These are phyloP conservation scores for Leccinum pellstonianum DNA, from an alignment of 768 basidiomycete species.

Conservation along the genomic window DNA sequence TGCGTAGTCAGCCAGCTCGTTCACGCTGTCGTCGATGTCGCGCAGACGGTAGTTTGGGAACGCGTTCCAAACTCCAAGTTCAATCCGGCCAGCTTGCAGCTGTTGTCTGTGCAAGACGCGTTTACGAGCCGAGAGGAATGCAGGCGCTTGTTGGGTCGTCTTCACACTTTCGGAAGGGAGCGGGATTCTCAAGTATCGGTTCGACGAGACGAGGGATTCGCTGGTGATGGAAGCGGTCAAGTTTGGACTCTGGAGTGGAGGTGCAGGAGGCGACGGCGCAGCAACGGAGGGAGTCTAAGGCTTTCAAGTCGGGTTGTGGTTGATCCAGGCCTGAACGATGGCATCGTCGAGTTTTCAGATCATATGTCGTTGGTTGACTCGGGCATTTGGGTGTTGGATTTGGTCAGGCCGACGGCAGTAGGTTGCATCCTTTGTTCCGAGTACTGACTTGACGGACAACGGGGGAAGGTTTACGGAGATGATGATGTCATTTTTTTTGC, in stretches of 20 bases:
- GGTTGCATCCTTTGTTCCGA: constrained; percentile 25
- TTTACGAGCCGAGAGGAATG: constrained; percentile 73
- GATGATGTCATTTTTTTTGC: constrained; percentile 20
- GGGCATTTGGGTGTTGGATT: constrained; percentile 68
- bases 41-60: constrained; percentile 80
- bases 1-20: constrained; percentile 47
- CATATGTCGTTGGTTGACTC: constrained; percentile 60
- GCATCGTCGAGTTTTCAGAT: constrained; percentile 76
- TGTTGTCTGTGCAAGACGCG: constrained; percentile 59
- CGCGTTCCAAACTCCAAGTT: constrained; percentile 65
- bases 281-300: constrained; percentile 37
- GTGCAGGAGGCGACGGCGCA: constrained; percentile 33
- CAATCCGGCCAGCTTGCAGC: constrained; percentile 58
- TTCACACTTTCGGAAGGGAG: constrained; percentile 62
- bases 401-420: constrained; percentile 20
- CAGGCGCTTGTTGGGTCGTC: constrained; percentile 67
- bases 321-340: constrained; percentile 80
- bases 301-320: constrained; percentile 58
- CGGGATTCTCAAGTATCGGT: constrained; percentile 72
- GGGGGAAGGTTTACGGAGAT: constrained; percentile 28
- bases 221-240: constrained; percentile 40
- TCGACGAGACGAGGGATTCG: constrained; percentile 64
- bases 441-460: constrained; percentile 18
- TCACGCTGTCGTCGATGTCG: constrained; percentile 44
- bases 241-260: constrained; percentile 69